Conservation (phyloP, 2,329 filamentous ascomycete genomes). For the Drechslera avenae region DNA sequence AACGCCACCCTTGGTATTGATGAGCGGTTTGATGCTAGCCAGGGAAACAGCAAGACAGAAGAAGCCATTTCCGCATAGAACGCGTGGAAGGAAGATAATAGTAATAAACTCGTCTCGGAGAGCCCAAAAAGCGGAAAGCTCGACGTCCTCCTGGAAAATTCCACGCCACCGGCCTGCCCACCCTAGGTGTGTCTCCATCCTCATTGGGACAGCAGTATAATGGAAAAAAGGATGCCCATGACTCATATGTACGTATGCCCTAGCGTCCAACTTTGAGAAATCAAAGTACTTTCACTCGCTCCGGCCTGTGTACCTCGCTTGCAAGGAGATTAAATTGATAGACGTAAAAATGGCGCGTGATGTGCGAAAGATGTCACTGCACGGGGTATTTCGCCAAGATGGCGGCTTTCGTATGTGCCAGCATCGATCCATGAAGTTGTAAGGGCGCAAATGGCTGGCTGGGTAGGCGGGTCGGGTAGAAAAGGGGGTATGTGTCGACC, state of each 20-base stretch:
- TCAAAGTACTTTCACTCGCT: neutral
- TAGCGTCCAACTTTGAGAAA: constrained; percentile 4
- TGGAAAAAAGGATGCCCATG: too few relatives aligned
- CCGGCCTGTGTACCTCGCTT: neutral
- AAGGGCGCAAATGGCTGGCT: neutral
- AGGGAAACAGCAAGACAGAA: neutral
- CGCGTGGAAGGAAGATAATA: too few relatives aligned
- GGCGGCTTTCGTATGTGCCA: neutral
- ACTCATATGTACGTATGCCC: neutral
- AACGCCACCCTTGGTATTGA: neutral
- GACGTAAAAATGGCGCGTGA: constrained; percentile 5
- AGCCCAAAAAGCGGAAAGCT: too few relatives aligned
- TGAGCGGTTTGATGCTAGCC: neutral
- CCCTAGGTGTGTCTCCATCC: neutral
- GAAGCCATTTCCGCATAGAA: neutral
- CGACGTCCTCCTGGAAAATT: neutral
- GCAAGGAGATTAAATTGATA: neutral
- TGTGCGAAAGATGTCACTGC: neutral
- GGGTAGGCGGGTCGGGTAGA: constrained; percentile 14
- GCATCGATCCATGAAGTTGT: neutral
- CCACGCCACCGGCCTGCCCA: too few relatives aligned
- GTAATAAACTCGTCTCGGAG: too few relatives aligned
- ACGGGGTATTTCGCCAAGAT: neutral
- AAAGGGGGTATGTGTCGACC: constrained; percentile 14
- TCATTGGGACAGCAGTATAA: too few relatives aligned